phyloP scores from a whole-genome alignment of 345 rosid genomes.

The Bruguiera gymnorhiza region DNA sequence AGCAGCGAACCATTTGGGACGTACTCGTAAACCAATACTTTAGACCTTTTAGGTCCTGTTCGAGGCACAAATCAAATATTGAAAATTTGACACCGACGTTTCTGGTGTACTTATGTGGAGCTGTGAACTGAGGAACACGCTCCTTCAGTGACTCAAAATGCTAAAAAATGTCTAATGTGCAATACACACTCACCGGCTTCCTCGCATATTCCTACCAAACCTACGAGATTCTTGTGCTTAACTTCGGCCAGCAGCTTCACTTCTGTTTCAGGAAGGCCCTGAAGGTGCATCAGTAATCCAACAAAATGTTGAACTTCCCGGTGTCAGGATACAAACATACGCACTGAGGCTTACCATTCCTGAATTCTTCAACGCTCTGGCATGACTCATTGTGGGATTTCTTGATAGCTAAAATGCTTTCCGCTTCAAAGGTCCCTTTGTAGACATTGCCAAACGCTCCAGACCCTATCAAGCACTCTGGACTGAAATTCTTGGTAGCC shows the following conservation, averaged over 20 bases:
- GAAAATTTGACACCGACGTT: neutral
- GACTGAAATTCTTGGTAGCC: slow-evolving; percentile 48
- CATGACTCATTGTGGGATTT: slow-evolving; percentile 46
- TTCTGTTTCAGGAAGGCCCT: slow-evolving; percentile 43
- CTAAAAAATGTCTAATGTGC: neutral
- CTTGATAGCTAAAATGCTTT: slow-evolving; percentile 53
- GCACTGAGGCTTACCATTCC: slow-evolving; percentile 42
- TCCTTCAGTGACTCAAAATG: neutral
- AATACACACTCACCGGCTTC: slow-evolving; percentile 35
- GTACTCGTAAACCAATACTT: slow-evolving; percentile 51
- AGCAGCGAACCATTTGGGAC: slow-evolving; percentile 58
- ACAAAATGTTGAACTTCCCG: neutral
- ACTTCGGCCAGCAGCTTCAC: slow-evolving; percentile 48
- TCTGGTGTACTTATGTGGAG: neutral
- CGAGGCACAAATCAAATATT: neutral
- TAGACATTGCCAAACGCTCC: slow-evolving; percentile 59
- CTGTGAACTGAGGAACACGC: neutral
- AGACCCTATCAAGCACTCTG: slow-evolving; percentile 49
- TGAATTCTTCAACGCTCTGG: slow-evolving; percentile 52
- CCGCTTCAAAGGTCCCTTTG: slow-evolving; percentile 39
- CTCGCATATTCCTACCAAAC: slow-evolving; percentile 63
- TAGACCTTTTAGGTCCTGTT: slow-evolving; percentile 44
- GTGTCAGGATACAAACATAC: neutral
- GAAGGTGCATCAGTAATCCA: slow-evolving; percentile 13
- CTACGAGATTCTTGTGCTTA: slow-evolving; percentile 50